Percentiles rank a stretch among this genome's conserved stretches.
Conservation (phyloP, 1,284 basidiomycete species). For the Clitocybe nebularis region DNA sequence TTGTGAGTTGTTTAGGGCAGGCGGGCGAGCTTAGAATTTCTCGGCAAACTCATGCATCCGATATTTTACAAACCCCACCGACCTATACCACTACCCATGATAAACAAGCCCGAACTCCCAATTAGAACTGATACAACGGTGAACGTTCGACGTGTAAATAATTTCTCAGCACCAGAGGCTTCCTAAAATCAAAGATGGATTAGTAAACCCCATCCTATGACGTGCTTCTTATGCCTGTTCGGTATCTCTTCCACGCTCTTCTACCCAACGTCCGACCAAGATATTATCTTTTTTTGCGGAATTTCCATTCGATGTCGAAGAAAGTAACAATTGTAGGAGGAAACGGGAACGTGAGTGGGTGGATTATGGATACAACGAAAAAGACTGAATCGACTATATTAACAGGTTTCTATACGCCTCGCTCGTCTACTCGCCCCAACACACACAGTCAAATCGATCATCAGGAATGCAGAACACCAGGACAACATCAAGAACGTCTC, state of each 20-base stretch:
- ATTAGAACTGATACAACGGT: no score
- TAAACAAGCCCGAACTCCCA: no score
- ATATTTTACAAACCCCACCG: no score
- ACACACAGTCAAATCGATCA: constrained; percentile 54
- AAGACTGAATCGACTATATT: not conserved
- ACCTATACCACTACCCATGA: no score
- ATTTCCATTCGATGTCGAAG: constrained; percentile 11
- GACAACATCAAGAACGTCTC: constrained; percentile 40
- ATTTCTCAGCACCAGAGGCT: no score
- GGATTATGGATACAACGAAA: not conserved
- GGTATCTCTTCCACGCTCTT: not conserved
- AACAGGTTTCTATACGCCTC: constrained; percentile 52
- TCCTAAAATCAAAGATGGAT: not conserved
- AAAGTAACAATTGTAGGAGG: constrained; percentile 19
- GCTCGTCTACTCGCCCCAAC: constrained; percentile 41
- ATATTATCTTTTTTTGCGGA: not conserved
- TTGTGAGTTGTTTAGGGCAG: not conserved
- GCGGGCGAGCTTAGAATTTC: no score
- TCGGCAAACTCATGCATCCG: no score
- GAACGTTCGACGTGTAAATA: no score
- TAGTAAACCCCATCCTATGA: not conserved
- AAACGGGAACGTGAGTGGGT: constrained; percentile 15
- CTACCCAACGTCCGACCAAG: not conserved
- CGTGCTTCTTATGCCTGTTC: not conserved
- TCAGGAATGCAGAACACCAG: constrained; percentile 46